phyloP scores from a whole-genome alignment of 2,329 filamentous ascomycete species.

The Fusarium robinianum region DNA sequence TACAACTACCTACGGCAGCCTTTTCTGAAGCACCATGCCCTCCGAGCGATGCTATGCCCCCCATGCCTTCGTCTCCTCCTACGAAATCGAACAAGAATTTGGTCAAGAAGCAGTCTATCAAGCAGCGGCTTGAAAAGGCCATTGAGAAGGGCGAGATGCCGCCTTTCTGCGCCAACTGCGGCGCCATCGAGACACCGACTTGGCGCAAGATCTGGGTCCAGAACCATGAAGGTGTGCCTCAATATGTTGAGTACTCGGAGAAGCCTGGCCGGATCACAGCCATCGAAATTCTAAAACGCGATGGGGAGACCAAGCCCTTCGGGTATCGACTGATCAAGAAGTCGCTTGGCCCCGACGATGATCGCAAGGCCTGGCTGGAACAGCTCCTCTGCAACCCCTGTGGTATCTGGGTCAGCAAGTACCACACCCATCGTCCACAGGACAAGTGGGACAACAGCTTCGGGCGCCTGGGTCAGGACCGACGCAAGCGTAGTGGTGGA shows the following conservation, averaged over 20 bases:
- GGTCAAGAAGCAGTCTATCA: conserved; percentile 65
- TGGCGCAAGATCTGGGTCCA: conserved; percentile 95
- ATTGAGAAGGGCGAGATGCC: conserved; percentile 84
- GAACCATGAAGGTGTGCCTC: conserved; percentile 69
- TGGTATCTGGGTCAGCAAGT: conserved; percentile 92
- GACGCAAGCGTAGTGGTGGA: conserved; percentile 53
- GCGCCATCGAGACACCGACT: conserved; percentile 92
- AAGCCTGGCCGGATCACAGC: conserved; percentile 75
- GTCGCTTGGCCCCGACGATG: conserved; percentile 62
- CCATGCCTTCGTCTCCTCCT: conserved; percentile 48
- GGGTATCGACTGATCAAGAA: conserved; percentile 81
- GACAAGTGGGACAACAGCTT: conserved; percentile 78
- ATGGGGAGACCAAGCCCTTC: conserved; percentile 64
- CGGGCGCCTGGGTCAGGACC: conserved; percentile 55
- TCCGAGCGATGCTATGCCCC: conserved; percentile 48
- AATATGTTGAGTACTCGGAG: conserved; percentile 71
- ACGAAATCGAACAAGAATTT: conserved; percentile 65
- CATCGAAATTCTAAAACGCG: conserved; percentile 68
- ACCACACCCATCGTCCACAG: conserved; percentile 79
- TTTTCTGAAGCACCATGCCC: conserved; percentile 48
- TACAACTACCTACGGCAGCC: conserved; percentile 22
- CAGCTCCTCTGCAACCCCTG: conserved; percentile 92
- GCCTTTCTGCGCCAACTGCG: conserved; percentile 88
- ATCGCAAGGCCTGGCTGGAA: conserved; percentile 70
- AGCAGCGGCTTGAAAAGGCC: conserved; percentile 62